phyloP scores from a whole-genome alignment of 208 protist genomes.

The Wallacemonas sp. region DNA sequence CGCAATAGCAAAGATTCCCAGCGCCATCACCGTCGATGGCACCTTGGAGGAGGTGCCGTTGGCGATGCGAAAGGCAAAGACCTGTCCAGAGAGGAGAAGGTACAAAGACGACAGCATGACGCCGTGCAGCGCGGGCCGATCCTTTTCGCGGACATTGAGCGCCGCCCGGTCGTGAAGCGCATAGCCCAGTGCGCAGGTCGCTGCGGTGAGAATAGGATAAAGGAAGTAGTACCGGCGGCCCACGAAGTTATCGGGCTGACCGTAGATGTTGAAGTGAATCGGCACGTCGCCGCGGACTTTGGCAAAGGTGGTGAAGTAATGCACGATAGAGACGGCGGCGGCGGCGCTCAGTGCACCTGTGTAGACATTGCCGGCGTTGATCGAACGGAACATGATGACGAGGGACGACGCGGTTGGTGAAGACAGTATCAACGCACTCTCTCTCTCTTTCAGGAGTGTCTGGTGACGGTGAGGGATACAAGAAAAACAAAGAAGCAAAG shows the following conservation, averaged over 20 bases:
- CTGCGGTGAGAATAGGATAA: constrained; percentile 6
- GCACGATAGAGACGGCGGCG: constrained; percentile 8
- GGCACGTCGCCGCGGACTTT: constrained; percentile 7
- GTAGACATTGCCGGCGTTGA: constrained; percentile 4
- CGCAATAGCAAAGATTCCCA: neutral
- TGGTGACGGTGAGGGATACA: too few species aligned
- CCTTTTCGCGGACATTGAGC: neutral
- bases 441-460: too few species aligned
- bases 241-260: constrained; percentile 9
- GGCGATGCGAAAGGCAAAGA: constrained; percentile 13
- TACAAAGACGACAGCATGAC: constrained; percentile 1
- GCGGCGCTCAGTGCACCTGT: constrained; percentile 2
- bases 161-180: neutral
- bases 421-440: too few species aligned
- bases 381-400: neutral
- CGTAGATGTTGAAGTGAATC: constrained; percentile 17
- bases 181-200: neutral
- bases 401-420: too few species aligned
- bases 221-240: constrained; percentile 12
- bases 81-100: constrained; percentile 10
- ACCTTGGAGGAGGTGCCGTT: constrained; percentile 10
- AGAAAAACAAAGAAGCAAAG: constrained; percentile 12
- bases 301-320: constrained; percentile 10
- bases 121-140: neutral
- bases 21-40: neutral